Evolutionary conservation across 257 asterid genomes (phyloP), one percentile per base, ranked within the genome.

Genomic region (Datura wrightii): DNA sequence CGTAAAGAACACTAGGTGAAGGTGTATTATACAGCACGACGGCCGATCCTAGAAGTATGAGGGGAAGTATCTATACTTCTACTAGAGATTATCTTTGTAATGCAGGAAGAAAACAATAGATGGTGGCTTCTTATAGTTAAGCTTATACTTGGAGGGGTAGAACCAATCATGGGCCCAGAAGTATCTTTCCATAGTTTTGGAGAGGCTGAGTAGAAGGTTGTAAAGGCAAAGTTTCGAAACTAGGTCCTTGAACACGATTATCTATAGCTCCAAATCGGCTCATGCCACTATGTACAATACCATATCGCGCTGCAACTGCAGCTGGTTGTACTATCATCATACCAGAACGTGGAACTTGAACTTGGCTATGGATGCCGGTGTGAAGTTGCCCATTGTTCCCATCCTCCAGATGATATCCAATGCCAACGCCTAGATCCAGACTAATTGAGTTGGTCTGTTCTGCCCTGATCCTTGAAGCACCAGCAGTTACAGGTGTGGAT

Each of bases 361-460:
- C 84, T 83, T 89, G 93, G 83, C 76, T 72, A 62, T 85, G 85
- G 82, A 70, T 24, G 31, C 31, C 58, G 8, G 79, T 83, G 55
- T 83, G 89, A 48, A 83, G 66, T 60, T 87, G 93, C 74, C 84
- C 89, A 4, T 87, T 91, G 34, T 85, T 67, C 83, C 93, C 81
- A 66, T 85, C 84, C 55, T 90, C 90, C 39, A 84, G 58, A 18
- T 71, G 85, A 83, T 80, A 89, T 70, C 93, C 88, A 50, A 86
- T 92, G 31, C 99, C 97, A 36, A 96, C 97, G 55, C 99, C 98
- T 50, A 94, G 96, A 90, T 94, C 93, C 16, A 96, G 98, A 88
- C 96, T 93, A 41, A 94, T 82, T 48, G 94, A 86, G 65, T 90
- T 85, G 24, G 86, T 91, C 90, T 88, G 91, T 90, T 82, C 94